Evolutionary conservation across 2,329 filamentous ascomycete species (phyloP), one percentile per base, ranked within the genome.

Genomic region (Aschersonia sp.): DNA sequence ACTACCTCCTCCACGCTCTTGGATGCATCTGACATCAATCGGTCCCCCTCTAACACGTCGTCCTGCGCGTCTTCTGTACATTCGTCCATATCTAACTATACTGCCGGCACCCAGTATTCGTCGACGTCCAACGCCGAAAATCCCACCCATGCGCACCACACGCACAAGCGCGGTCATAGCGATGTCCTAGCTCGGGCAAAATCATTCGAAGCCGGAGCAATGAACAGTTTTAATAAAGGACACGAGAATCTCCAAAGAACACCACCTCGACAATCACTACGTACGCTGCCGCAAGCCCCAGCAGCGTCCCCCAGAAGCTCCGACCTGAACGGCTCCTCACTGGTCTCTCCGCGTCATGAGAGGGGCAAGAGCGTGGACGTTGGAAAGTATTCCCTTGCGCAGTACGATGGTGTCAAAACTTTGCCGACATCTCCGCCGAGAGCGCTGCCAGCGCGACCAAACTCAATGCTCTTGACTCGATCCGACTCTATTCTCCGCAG

Each of bases 161-260:
- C 45, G 40, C 86, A 91, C 59, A 84, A 80, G 63, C 79, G 87
- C 61, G 85, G 85, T 51, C 75, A 81, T 63, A 91, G 85, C 65
- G 85, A 92, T 70, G 76, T 76, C 49, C 60, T 66, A 49, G 73
- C 74, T 51, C 71, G 72, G 43, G 74, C 80, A 59, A 61, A 72
- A 55, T 65, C 71, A 51, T 66, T 74, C 54, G 65, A 68, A 58
- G 45, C 59, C 42, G 64, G 60, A 60, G 70, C 64, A 63, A 72
- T 59, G 67, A 71, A 60, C 51, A 54, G 58, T 52, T 55, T 65
- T 47, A 65, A 68, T 55, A 65, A 63, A 50, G 62, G 65, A 51
- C 71, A 78, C n/a, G 78, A 80, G 35, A 80, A 77, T 55, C 72
- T 82, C 52, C 89, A 88, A 59, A 79, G 77, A 54, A 82, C 75